These are phyloP conservation scores for Dioscorea zingiberensis DNA, from an alignment of 106 monocot genomes.

Conservation along the genomic window DNA sequence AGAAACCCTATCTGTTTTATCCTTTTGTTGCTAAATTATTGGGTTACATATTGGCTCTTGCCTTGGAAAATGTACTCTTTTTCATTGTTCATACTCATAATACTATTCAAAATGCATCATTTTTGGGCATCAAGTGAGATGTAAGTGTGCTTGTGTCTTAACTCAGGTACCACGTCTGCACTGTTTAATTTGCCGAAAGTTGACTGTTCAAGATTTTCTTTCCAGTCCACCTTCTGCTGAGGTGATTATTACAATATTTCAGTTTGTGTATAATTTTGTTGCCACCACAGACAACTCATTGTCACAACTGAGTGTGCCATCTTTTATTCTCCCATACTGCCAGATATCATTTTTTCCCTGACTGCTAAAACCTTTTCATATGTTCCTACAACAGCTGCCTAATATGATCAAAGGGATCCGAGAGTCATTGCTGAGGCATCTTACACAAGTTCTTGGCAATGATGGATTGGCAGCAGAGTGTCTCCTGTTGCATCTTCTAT, in stretches of 20 bases:
- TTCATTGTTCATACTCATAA: neutral
- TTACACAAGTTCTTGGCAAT: slow-evolving; percentile 63
- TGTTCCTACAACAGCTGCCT: slow-evolving; percentile 47
- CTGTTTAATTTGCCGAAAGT: slow-evolving; percentile 61
- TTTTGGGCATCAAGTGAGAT: no score
- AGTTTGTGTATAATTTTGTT: no score
- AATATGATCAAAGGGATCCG: slow-evolving; percentile 45
- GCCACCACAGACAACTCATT: no score
- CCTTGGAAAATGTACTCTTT: neutral
- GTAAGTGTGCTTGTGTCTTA: neutral
- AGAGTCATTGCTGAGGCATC: slow-evolving; percentile 60
- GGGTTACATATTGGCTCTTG: slow-evolving; percentile 1
- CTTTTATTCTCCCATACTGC: no score
- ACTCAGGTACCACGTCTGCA: slow-evolving; percentile 89
- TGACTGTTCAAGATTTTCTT: slow-evolving; percentile 59
- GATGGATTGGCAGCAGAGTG: slow-evolving; percentile 78
- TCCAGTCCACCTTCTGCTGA: slow-evolving; percentile 23
- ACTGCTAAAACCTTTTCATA: no score
- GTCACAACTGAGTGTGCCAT: no score
- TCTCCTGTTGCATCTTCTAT: slow-evolving; percentile 83
- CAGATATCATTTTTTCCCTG: no score
- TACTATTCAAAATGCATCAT: neutral
- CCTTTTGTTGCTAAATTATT: no score
- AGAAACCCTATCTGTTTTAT: no score
- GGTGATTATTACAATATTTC: slow-evolving; percentile 28